Evolutionary conservation across 192 early-diverging fungal species (phyloP), one percentile per base, ranked within the genome.

Genomic region (Podila verticillata): DNA sequence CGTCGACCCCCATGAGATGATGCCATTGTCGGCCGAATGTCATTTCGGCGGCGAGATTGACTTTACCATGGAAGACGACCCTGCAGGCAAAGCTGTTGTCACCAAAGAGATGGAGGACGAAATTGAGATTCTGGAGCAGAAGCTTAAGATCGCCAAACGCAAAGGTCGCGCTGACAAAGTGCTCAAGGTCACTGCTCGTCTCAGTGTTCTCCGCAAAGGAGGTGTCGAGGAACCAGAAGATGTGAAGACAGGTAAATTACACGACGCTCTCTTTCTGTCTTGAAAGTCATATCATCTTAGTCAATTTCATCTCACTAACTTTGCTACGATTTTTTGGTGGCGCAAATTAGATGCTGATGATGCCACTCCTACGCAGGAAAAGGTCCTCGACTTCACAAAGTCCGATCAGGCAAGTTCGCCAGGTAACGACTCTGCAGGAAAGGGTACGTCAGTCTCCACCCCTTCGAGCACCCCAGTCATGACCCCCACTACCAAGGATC

Each of bases 111-210:
- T 92, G 58, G 95, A 97, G 88, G 97, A 99, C 82, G 92, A 97
- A 79, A 95, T 99, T 57, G 98, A 99, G 87, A 88, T 91, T 64
- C 75, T 98, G 71, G 96, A 99, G 84, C 98, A 98, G 68, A 99
- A 98, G 78, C 85, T 98, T 56, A 99, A 99, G 85, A 99, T 99
- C 75, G 96, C 96, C 0, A 89, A 86, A 51, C 88, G 96, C 39
- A 99, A 99, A 81, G 93, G 93, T 19, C 89, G 90, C 6, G 84
- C 86, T 4, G 97, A 98, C 20, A 99, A 99, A 77, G 89, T 94
- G 0, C 88, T 90, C 48, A 97, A 97, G 73, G 89, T 96, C 54
- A 68, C 85, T 19, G 91, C 89, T 56, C 93, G 95, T 67, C 75
- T 97, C 22, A 88, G 90, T 32, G 91, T 92, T 71, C 85, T 96